phyloP scores from a whole-genome alignment of 768 basidiomycete species.

The Saitozyma podzolica region DNA sequence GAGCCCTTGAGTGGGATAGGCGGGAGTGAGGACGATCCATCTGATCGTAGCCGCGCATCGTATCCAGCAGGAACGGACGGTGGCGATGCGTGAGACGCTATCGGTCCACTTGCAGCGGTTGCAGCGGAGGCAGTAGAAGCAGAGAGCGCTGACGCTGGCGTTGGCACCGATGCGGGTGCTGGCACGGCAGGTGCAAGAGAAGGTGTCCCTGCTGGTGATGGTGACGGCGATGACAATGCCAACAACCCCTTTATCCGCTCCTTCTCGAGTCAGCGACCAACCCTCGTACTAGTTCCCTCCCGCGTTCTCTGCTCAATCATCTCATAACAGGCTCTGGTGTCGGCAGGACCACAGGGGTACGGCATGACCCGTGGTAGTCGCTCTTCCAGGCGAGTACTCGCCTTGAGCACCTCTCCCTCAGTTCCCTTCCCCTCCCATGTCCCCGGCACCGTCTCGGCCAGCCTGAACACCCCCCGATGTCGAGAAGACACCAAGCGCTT shows the following conservation, averaged over 20 bases:
- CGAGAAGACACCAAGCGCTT: constrained; percentile 22
- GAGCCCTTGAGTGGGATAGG: not conserved
- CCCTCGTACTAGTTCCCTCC: not conserved
- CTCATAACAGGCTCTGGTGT: not conserved
- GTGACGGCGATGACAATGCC: not conserved
- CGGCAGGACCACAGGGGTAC: too few relatives aligned
- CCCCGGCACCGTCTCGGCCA: constrained; percentile 52
- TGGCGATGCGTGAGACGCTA: not conserved
- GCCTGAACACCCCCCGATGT: constrained; percentile 47
- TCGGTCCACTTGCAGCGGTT: not conserved
- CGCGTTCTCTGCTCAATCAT: constrained; percentile 2
- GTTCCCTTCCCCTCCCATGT: constrained; percentile 46
- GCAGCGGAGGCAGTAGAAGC: too few relatives aligned
- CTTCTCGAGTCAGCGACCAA: not conserved
- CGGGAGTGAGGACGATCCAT: not conserved
- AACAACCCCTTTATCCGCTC: constrained; percentile 11
- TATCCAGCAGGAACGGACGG: not conserved
- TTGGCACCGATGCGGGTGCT: too few relatives aligned
- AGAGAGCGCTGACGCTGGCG: too few relatives aligned
- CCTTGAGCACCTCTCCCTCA: constrained; percentile 48
- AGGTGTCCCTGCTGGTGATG: too few relatives aligned
- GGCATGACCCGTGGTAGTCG: too few relatives aligned
- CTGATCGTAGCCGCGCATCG: not conserved
- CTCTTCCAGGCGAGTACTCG: constrained; percentile 12
- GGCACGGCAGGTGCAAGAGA: too few relatives aligned